Base-by-base conservation (phyloP, 345 rosid genomes). In the Populus pruinosa region DNA sequence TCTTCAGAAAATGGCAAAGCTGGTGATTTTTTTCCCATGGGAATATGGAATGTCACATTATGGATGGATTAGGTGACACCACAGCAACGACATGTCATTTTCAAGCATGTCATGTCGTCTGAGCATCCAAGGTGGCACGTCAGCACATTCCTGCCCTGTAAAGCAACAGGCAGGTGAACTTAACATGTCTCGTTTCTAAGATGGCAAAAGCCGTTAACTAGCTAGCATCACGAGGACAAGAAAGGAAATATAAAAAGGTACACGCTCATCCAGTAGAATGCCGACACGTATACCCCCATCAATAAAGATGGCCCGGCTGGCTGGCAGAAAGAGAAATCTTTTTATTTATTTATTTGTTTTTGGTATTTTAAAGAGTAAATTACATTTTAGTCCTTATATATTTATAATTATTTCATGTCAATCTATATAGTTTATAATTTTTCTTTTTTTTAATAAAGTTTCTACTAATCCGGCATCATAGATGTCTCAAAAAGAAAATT, bases 221-320 rank as follows among this genome's bases (percentile, higher is more conserved):
- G 21, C 27, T 16, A 0, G 18, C 6, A 29, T 21, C 5, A 0
- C 1, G 27, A 67, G 82, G 77, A 67, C 72, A 80, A 49, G 67
- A 78, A 11, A 13, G 83, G 73, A 68, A 78, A 63, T 3, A 2
- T 1, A 2, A 0, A 20, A 71, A 33, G 10, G n/a, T 36, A 75
- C 77, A 80, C 69, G 72, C 25, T 20, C 20, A 8, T 6, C 84
- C 69, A 80, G 49, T 76, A 16, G 23, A 1, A n/a, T 20, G 5
- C 7, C 3, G 63, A 67, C 88, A 80, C 81, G 72, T 76, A 69
- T 59, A 18, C 56, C 69, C 23, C 81, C 72, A 84, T 83, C 85
- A 80, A 72, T 49, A 38, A 56, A 74, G 73, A 65, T 70, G 76
- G 72, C 82, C 64, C 78, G 72, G 74, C 82, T 71, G 74, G 78